These are phyloP conservation scores for Breynia disticha DNA, from an alignment of 441 rosid species.

Conservation along the genomic window DNA sequence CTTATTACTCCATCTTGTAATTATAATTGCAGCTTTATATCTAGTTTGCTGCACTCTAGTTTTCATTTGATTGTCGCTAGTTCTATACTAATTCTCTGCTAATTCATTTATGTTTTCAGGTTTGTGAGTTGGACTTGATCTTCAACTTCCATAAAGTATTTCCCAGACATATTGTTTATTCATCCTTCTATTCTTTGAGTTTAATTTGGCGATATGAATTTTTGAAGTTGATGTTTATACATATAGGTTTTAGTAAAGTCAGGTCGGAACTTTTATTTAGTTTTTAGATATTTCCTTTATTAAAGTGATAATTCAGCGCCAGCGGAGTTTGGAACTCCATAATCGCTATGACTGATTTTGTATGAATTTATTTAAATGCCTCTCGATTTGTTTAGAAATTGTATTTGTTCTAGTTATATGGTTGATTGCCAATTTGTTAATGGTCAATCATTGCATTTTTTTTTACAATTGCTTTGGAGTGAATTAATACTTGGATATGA, in stretches of 20 bases:
- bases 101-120: conserved; percentile 32
- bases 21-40: not conserved
- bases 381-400: no score
- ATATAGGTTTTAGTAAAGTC: no score
- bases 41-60: not conserved
- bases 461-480: no score
- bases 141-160: conserved; percentile 71
- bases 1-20: not conserved
- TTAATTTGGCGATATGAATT: not conserved
- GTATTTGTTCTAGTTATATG: no score
- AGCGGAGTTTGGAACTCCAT: no score
- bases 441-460: not conserved
- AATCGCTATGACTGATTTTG: no score
- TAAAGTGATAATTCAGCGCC: no score
- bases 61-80: not conserved
- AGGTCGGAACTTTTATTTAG: no score
- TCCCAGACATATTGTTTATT: not conserved
- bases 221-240: not conserved
- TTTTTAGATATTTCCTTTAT: no score
- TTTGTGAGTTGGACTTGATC: conserved; percentile 74
- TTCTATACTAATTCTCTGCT: not conserved
- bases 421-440: not conserved
- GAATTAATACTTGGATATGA: no score
- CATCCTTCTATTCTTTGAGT: not conserved
- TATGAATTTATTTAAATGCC: no score